Evolutionary conservation across 1,139 yeast species (phyloP).

Genomic region (Blastobotrys aristatus): DNA sequence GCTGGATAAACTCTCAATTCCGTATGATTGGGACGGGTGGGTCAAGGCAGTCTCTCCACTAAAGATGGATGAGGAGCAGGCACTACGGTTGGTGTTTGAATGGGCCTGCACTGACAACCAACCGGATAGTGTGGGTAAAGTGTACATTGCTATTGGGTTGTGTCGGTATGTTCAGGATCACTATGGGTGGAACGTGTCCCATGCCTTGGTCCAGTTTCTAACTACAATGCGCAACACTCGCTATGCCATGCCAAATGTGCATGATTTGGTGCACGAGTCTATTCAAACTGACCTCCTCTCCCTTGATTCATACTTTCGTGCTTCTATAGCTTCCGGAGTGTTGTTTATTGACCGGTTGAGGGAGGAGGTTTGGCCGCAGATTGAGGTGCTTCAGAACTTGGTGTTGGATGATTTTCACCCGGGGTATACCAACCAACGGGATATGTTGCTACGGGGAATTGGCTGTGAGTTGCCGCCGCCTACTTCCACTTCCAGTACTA

Average conservation of each 20-base stretch:
- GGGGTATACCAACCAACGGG: conserved; percentile 22
- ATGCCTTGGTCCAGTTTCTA: conserved; percentile 29
- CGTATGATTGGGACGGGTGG: conserved; percentile 21
- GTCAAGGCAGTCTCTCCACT: conserved; percentile 23
- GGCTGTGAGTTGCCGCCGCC: conserved; percentile 7
- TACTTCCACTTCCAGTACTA: conserved; percentile 12
- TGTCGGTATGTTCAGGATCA: conserved; percentile 20
- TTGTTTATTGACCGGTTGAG: conserved; percentile 42
- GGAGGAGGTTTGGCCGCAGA: conserved; percentile 42
- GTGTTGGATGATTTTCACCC: conserved; percentile 17
- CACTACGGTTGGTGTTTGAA: conserved; percentile 26
- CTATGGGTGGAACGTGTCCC: conserved; percentile 28
- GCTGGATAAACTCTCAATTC: conserved; percentile 22
- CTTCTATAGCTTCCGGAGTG: conserved; percentile 77
- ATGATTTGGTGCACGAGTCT: conserved; percentile 52
- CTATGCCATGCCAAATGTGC: conserved; percentile 39
- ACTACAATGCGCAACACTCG: conserved; percentile 19
- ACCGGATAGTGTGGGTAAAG: conserved; percentile 21
- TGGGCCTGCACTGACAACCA: conserved; percentile 31
- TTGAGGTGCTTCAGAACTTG: conserved; percentile 48
- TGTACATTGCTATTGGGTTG: conserved; percentile 26
- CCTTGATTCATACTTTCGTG: conserved; percentile 66
- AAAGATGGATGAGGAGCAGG: conserved; percentile 18
- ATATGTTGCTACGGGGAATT: conserved; percentile 22
- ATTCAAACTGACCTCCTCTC: conserved; percentile 46